Evolutionary conservation across 2,329 filamentous ascomycete genomes (phyloP).

Genomic region (Fusarium buxicola): DNA sequence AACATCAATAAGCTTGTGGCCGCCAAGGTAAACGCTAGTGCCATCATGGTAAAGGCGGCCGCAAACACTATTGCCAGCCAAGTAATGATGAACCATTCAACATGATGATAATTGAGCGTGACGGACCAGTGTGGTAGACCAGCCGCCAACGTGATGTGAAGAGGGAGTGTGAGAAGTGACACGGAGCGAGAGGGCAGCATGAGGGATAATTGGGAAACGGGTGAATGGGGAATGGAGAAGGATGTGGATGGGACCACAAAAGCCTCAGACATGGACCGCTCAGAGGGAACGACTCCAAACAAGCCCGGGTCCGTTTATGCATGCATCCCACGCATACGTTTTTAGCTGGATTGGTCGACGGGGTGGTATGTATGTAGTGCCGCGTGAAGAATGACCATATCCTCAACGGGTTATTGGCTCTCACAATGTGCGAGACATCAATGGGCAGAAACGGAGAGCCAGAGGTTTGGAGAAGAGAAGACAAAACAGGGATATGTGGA

Average conservation of each 20-base stretch:
- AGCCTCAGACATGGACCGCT: slow-evolving; percentile 10
- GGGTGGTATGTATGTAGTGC: slow-evolving; percentile 17
- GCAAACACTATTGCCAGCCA: not conserved
- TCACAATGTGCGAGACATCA: not conserved
- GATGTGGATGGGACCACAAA: slow-evolving; percentile 34
- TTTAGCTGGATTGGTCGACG: slow-evolving; percentile 20
- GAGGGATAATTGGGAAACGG: slow-evolving; percentile 43
- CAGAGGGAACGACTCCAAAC: slow-evolving; percentile 11
- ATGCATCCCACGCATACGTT: slow-evolving; percentile 46
- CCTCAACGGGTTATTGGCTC: slow-evolving; percentile 22
- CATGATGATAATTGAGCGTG: slow-evolving; percentile 20
- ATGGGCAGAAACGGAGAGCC: not conserved
- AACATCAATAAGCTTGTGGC: slow-evolving; percentile 19
- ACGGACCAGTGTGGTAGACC: slow-evolving; percentile 22
- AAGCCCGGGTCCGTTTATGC: slow-evolving; percentile 35
- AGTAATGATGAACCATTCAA: slow-evolving; percentile 5
- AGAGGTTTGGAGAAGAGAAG: not conserved
- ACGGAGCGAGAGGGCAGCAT: slow-evolving; percentile 26
- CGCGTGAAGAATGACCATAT: slow-evolving; percentile 15
- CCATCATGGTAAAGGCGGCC: slow-evolving; percentile 9
- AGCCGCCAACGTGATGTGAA: slow-evolving; percentile 10
- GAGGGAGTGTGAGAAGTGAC: slow-evolving; percentile 20
- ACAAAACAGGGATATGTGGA: slow-evolving; percentile 7
- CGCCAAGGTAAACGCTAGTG: slow-evolving; percentile 11
- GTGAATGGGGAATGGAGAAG: slow-evolving; percentile 21